Conservation (phyloP, 176 grass and related monocot species). For the Elaeis guineensis region DNA sequence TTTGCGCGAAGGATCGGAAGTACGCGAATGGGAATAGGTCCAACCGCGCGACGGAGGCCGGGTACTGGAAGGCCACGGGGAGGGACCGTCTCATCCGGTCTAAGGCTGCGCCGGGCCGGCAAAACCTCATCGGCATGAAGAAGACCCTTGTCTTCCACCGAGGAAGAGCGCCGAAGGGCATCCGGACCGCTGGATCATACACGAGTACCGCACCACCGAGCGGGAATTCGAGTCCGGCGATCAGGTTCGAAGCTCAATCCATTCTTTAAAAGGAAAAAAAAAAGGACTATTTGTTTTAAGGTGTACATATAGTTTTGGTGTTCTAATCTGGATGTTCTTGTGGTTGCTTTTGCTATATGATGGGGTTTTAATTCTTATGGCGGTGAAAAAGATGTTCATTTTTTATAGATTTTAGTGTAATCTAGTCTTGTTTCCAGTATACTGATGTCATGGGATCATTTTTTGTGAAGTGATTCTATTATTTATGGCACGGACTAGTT, state of each 20-base stretch:
- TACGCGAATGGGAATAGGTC: conserved; percentile 74
- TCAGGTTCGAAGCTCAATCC: conserved; percentile 33
- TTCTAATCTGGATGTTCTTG: too few species aligned
- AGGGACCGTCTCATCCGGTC: conserved; percentile 79
- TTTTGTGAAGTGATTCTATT: too few species aligned
- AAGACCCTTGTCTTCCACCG: conserved; percentile 91
- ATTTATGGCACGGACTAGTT: too few species aligned
- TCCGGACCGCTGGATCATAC: conserved; percentile 92
- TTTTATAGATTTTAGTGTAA: too few species aligned
- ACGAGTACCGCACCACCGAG: conserved; percentile 88
- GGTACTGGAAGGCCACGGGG: conserved; percentile 93
- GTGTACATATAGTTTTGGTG: too few species aligned
- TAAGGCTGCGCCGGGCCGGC: conserved; percentile 51
- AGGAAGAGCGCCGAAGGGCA: conserved; percentile 62
- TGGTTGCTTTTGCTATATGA: too few species aligned
- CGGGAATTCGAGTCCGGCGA: conserved; percentile 57
- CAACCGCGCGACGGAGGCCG: conserved; percentile 70
- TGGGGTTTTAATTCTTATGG: too few species aligned
- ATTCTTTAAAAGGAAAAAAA: too few species aligned
- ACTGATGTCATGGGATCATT: too few species aligned
- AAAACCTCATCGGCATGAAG: conserved; percentile 66
- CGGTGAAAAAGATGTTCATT: too few species aligned
- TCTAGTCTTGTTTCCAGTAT: too few species aligned
- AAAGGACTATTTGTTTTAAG: too few species aligned
- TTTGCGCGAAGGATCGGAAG: conserved; percentile 87